Conservation (phyloP, 257 asterid species). For the Fraxinus pennsylvanica region DNA sequence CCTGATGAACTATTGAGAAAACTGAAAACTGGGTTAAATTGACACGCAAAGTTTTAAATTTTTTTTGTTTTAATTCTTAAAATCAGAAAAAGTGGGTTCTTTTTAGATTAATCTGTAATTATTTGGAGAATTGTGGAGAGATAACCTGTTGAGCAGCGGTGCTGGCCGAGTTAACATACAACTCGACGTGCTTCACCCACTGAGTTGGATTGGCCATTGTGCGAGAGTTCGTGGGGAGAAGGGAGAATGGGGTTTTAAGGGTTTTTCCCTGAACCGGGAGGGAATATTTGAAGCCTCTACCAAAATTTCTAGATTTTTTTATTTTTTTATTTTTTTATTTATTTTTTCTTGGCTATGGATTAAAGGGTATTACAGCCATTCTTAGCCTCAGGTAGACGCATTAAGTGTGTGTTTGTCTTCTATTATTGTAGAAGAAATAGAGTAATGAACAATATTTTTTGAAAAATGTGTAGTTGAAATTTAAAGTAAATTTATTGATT, state of each 20-base stretch:
- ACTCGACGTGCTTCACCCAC: slow-evolving; percentile 67
- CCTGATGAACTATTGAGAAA: neutral
- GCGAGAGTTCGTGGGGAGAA: neutral
- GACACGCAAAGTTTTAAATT: neutral
- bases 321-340: too few relatives aligned
- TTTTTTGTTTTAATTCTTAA: neutral
- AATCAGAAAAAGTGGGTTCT: slow-evolving; percentile 1
- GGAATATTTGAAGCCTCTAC: slow-evolving; percentile 9
- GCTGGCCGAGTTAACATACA: slow-evolving; percentile 66
- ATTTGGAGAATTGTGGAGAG: slow-evolving; percentile 8
- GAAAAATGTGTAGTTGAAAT: too few relatives aligned
- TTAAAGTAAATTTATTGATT: too few relatives aligned
- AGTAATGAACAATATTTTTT: too few relatives aligned
- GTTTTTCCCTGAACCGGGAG: slow-evolving; percentile 36
- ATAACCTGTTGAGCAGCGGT: slow-evolving; percentile 69
- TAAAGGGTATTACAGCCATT: too few relatives aligned
- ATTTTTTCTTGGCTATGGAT: too few relatives aligned
- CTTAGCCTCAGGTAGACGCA: too few relatives aligned
- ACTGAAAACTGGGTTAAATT: neutral
- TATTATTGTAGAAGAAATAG: too few relatives aligned
- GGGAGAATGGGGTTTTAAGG: slow-evolving; percentile 39
- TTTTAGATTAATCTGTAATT: neutral
- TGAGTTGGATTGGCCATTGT: slow-evolving; percentile 48
- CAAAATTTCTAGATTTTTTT: neutral
- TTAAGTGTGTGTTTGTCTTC: too few relatives aligned